Evolutionary conservation across 352 stramenopile genomes (phyloP).

Genomic region (Pythium periplocum): DNA sequence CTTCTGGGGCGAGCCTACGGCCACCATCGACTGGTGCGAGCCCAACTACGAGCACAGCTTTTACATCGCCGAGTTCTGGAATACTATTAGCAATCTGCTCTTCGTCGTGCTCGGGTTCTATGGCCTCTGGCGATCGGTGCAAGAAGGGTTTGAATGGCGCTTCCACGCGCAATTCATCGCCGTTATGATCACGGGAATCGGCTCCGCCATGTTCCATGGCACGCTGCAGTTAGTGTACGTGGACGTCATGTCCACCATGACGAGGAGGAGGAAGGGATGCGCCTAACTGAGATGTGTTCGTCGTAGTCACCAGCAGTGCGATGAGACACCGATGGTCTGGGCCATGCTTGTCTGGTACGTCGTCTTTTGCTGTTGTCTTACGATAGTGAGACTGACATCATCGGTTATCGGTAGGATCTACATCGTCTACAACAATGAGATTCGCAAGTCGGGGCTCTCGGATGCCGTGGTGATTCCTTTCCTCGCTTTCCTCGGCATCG

Average conservation of each 20-base stretch:
- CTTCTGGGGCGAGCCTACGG: conserved; percentile 68
- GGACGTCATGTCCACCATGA: too few species aligned
- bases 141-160: conserved; percentile 64
- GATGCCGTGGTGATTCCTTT: conserved; percentile 32
- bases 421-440: conserved; percentile 74
- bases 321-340: conserved; percentile 85
- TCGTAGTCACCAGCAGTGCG: conserved; percentile 51
- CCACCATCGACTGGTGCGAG: conserved; percentile 87
- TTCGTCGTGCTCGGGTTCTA: conserved; percentile 77
- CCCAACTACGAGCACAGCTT: conserved; percentile 72
- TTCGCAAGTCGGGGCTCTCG: conserved; percentile 34
- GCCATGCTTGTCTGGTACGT: conserved; percentile 63
- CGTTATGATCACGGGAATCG: conserved; percentile 76
- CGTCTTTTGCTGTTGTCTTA: background rate
- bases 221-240: conserved; percentile 59
- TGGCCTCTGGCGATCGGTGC: conserved; percentile 53
- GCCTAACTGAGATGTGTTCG: too few species aligned
- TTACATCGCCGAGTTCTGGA: conserved; percentile 88
- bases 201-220: conserved; percentile 81
- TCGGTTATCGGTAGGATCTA: conserved; percentile 37
- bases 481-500: conserved; percentile 39
- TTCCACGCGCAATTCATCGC: conserved; percentile 74
- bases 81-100: conserved; percentile 77
- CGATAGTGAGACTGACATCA: background rate
- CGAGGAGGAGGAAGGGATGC: too few species aligned